Conservation (phyloP, 2,329 filamentous ascomycete genomes). For the Ceratocystis cacaofunesta region DNA sequence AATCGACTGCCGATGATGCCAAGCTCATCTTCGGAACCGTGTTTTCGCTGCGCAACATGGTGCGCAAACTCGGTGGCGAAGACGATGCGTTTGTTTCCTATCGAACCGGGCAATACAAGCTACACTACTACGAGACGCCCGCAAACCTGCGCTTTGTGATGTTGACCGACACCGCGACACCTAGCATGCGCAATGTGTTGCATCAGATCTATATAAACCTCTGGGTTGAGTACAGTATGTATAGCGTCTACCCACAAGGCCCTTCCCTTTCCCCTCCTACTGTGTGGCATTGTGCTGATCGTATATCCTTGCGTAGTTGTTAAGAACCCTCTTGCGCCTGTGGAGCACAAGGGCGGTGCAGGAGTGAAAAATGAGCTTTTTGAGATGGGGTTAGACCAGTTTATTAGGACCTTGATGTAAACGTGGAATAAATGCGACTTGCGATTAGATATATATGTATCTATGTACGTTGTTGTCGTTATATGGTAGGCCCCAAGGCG, state of each 20-base stretch:
- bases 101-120: conserved; percentile 87
- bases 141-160: conserved; percentile 93
- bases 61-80: conserved; percentile 80
- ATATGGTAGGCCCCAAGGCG: not conserved
- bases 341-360: conserved; percentile 52
- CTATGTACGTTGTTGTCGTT: not conserved
- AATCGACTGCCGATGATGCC: conserved; percentile 54
- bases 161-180: conserved; percentile 77
- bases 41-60: conserved; percentile 94
- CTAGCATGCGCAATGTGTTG: conserved; percentile 83
- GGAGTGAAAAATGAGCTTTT: conserved; percentile 60
- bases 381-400: conserved; percentile 60
- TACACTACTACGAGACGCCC: conserved; percentile 97
- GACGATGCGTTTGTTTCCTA: conserved; percentile 93
- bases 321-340: conserved; percentile 54
- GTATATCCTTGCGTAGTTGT: conserved; percentile 35
- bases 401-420: conserved; percentile 53
- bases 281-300: not conserved
- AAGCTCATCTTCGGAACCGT: conserved; percentile 96
- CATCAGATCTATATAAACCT: conserved; percentile 98
- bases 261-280: not conserved
- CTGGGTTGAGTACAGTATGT: conserved; percentile 82
- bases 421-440: not conserved
- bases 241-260: not conserved
- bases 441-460: not conserved